Conservation (phyloP, 768 basidiomycete species). For the Mycena alexandri region DNA sequence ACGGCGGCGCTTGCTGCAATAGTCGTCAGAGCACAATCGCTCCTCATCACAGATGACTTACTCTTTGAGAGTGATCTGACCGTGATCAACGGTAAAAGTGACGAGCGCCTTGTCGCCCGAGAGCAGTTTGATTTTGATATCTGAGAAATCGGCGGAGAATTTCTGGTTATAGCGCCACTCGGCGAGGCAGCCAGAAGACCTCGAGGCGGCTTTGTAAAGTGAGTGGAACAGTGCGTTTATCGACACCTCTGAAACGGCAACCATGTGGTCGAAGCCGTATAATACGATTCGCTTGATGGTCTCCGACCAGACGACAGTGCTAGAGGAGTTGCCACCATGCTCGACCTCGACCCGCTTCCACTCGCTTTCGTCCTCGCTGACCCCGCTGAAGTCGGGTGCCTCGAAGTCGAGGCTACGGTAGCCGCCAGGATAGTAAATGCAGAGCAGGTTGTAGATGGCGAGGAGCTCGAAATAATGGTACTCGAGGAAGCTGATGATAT, state of each 20-base stretch:
- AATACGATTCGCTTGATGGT: constrained; percentile 16
- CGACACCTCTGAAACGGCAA: constrained; percentile 29
- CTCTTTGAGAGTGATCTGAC: constrained; percentile 1
- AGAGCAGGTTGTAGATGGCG: background rate
- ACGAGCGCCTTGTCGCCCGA: constrained; percentile 24
- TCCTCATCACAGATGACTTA: constrained; percentile 1
- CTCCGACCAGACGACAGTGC: constrained; percentile 26
- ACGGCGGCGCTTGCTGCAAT: background rate
- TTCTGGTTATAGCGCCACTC: constrained; percentile 5
- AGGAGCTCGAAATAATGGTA: background rate
- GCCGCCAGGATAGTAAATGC: constrained; percentile 9
- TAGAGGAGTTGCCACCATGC: background rate
- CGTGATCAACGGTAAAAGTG: constrained; percentile 25
- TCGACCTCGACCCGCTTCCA: background rate
- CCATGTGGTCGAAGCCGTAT: constrained; percentile 21
- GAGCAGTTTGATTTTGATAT: constrained; percentile 24
- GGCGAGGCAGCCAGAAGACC: constrained; percentile 2
- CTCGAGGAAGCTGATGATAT: constrained; percentile 3
- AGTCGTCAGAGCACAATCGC: background rate
- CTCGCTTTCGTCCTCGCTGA: constrained; percentile 7
- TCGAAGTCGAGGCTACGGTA: background rate
- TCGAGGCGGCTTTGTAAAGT: constrained; percentile 1
- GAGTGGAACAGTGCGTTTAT: constrained; percentile 25
- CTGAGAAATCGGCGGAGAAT: constrained; percentile 17
- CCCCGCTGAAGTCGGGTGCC: background rate